Evolutionary conservation across 2,329 filamentous ascomycete genomes (phyloP), one percentile per base, ranked within the genome.

Genomic region (Aspergillus pseudoterreus): DNA sequence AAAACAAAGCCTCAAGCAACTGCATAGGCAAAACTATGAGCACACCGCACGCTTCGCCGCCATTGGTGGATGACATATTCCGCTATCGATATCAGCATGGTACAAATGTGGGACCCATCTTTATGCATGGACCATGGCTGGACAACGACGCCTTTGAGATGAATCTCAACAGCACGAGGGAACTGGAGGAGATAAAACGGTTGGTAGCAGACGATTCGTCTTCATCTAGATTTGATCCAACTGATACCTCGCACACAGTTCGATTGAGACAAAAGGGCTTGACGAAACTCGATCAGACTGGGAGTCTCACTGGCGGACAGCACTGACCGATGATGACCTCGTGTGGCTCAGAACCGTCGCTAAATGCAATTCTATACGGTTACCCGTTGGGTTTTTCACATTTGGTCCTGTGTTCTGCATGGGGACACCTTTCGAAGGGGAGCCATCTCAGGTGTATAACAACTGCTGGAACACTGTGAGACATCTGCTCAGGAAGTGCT

Each of bases 81-180:
- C 73, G 79, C 46, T 84, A 83, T 59, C 77, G 82, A 39, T 83
- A 82, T 57, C 80, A 84, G 52, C 79, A 83, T 61, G 82, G 81
- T 6, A 76, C 75, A 1, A 85, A 84, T 52, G 70, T 85, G 2
- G 82, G 82, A 38, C 77, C 78, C 9, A 72, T 83, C 43, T 85
- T 82, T 63, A 76, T 83, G n/a, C 74, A 83, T 4, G 82, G 84
- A 60, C 74, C 76, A 63, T 84, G 81, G 81, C 72, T 84, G n/a
- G 47, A 35, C 3, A 75, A 69, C 2, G 75, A 70, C 50, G 76
- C 81, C 63, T 83, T 79, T 56, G 72, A 74, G 2, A 63, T 71
- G 1, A 67, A 67, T 11, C 64, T 71, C 8, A 57, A 63, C 38
- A 73, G 72, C 5, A 64, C 65, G 15, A 78, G 74, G 53, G 82